Evolutionary conservation across 179 eudicot species (phyloP).

Genomic region (Sideroxylon spinosum): DNA sequence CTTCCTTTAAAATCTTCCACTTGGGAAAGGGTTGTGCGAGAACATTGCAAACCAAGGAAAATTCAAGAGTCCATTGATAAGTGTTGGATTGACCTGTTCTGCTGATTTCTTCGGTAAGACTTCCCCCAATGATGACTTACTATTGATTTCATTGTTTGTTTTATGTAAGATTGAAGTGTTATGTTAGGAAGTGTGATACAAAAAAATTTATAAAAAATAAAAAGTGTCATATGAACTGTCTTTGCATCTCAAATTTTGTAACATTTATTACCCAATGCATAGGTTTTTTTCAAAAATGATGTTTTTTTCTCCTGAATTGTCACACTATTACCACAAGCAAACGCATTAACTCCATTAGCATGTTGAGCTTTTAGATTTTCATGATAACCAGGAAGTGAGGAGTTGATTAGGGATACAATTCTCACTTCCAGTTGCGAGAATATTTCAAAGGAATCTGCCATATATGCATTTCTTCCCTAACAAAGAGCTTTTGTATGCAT

Average conservation of each 20-base stretch:
- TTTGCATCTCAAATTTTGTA: not conserved
- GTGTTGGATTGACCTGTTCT: conserved; percentile 46
- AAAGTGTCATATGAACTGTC: not conserved
- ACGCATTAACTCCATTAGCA: not conserved
- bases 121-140: not conserved
- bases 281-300: not conserved
- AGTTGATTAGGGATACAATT: no score
- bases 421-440: no score
- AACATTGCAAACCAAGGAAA: conserved; percentile 56
- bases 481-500: no score
- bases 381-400: not conserved
- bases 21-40: conserved; percentile 60
- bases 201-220: not conserved
- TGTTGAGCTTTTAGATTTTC: not conserved
- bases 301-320: no score
- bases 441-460: no score
- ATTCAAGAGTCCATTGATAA: conserved; percentile 40
- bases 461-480: no score
- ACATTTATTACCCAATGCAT: not conserved
- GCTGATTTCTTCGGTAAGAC: conserved; percentile 17
- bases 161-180: not conserved
- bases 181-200: not conserved
- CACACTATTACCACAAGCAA: no score
- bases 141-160: not conserved
- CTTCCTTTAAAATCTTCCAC: conserved; percentile 61